phyloP scores from a whole-genome alignment of 148 eudicot genomes.

The Diospyros lotus region DNA sequence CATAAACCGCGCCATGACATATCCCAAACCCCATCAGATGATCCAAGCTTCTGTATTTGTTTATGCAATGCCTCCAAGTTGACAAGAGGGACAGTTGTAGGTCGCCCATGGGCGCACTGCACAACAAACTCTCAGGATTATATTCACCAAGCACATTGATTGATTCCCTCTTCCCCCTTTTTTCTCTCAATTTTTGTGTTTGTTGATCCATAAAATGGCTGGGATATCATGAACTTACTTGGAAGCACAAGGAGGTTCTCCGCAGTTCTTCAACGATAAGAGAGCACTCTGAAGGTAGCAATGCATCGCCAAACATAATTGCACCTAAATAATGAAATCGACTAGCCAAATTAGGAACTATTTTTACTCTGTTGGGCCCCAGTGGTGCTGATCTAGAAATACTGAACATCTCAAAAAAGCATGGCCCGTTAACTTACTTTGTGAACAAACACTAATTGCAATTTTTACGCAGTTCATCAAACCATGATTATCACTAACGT shows the following conservation, averaged over 20 bases:
- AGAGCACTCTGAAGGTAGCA: conserved; percentile 91
- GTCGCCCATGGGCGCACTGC: conserved; percentile 99
- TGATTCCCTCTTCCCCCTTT: too few relatives aligned
- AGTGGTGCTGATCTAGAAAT: too few relatives aligned
- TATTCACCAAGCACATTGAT: too few relatives aligned
- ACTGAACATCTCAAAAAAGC: neutral
- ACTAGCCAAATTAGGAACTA: conserved; percentile 2
- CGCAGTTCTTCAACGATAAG: conserved; percentile 93
- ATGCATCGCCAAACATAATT: conserved; percentile 91
- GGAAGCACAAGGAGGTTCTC: conserved; percentile 82
- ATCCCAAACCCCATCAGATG: conserved; percentile 21
- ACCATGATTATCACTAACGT: neutral
- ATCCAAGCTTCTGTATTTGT: conserved; percentile 48
- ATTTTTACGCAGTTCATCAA: neutral
- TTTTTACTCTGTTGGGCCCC: too few relatives aligned
- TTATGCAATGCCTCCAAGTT: conserved; percentile 60
- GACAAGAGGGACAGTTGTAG: conserved; percentile 54
- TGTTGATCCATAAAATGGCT: neutral
- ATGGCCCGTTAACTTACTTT: neutral
- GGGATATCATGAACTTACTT: conserved; percentile 41
- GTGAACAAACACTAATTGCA: neutral
- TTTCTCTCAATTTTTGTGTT: too few relatives aligned
- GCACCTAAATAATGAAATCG: conserved; percentile 51
- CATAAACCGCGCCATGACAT: conserved; percentile 56
- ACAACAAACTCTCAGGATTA: conserved; percentile 4